Percentiles rank a stretch among this genome's conserved stretches.
Conservation (phyloP, 306 rosid species). For the Fragaria vesca region DNA sequence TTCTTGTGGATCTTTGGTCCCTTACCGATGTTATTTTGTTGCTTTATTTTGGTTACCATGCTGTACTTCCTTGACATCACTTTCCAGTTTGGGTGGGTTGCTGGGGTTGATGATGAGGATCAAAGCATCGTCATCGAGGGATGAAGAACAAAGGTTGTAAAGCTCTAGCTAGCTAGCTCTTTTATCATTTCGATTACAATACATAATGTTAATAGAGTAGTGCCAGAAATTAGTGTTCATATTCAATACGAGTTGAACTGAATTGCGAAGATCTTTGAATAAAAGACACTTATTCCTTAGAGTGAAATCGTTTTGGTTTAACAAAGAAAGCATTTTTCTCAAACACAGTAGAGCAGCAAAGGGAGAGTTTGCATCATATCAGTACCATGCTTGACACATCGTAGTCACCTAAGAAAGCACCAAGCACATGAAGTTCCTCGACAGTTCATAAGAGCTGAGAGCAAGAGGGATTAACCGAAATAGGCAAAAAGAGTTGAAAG, state of each 20-base stretch:
- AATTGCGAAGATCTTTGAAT: background rate
- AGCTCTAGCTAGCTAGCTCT: background rate
- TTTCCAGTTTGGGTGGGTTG: conserved; percentile 47
- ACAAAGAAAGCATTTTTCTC: background rate
- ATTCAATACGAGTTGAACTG: conserved; percentile 13
- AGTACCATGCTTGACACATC: background rate
- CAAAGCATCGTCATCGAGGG: conserved; percentile 4
- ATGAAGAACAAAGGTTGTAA: conserved; percentile 39
- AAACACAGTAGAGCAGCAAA: background rate
- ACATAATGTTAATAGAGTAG: background rate
- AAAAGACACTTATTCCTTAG: background rate
- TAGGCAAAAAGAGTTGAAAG: no score
- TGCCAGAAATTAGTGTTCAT: background rate
- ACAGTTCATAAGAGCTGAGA: background rate
- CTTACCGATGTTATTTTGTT: conserved; percentile 63
- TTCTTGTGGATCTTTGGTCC: conserved; percentile 91
- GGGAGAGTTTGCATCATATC: background rate
- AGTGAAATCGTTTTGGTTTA: background rate
- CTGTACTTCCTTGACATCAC: conserved; percentile 70
- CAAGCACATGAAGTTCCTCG: background rate
- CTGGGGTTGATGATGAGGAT: conserved; percentile 15
- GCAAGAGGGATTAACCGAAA: background rate
- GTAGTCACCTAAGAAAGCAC: background rate
- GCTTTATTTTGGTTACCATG: conserved; percentile 46
- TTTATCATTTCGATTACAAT: background rate